These are phyloP conservation scores for Neurospora sp. DNA, from an alignment of 2,329 filamentous ascomycete species.

Conservation along the genomic window DNA sequence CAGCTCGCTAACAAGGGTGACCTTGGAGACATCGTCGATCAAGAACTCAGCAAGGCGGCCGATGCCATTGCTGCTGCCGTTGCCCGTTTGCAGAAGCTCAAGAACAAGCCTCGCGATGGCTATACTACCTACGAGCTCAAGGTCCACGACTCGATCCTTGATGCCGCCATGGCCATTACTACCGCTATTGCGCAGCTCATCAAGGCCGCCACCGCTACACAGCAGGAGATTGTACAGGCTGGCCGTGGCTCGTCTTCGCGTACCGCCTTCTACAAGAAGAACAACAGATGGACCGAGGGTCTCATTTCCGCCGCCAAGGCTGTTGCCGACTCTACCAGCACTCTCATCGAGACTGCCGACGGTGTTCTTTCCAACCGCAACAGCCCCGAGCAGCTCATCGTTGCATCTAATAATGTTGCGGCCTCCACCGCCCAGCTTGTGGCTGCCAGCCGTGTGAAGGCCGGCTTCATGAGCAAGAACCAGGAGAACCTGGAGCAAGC, in stretches of 20 bases:
- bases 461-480: constrained; percentile 94
- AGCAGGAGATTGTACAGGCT: constrained; percentile 93
- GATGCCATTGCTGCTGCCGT: constrained; percentile 91
- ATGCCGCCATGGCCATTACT: constrained; percentile 86
- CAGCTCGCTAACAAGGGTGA: constrained; percentile 77
- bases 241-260: constrained; percentile 78
- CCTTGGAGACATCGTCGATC: constrained; percentile 84
- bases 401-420: constrained; percentile 93
- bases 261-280: constrained; percentile 99
- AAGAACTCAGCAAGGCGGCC: constrained; percentile 84
- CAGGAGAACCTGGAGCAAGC: constrained; percentile 87
- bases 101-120: constrained; percentile 90
- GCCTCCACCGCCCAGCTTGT: constrained; percentile 95
- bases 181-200: constrained; percentile 90
- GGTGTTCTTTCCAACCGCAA: constrained; percentile 87
- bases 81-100: constrained; percentile 79
- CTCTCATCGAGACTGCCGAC: constrained; percentile 93
- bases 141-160: constrained; percentile 90
- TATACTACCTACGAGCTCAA: constrained; percentile 95
- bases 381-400: constrained; percentile 92
- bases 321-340: constrained; percentile 87
- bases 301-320: constrained; percentile 96
- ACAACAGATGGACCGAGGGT: constrained; percentile 98
- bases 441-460: constrained; percentile 90
- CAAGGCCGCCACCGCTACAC: constrained; percentile 84